Evolutionary conservation across 805 yeast genomes (phyloP).

Genomic region (Nakazawaea laoshanensis): DNA sequence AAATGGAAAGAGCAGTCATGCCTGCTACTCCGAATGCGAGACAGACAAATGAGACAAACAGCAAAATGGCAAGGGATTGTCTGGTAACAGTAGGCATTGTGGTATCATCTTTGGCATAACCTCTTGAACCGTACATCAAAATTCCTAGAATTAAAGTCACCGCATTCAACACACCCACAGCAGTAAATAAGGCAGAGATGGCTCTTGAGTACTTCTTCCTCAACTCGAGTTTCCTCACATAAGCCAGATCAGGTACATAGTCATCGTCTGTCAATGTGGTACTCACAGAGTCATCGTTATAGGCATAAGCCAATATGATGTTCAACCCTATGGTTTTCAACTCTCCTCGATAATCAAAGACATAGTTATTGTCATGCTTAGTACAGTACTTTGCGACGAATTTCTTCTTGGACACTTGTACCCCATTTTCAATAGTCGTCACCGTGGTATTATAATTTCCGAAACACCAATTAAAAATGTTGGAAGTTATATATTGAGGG

Average conservation of each 20-base stretch:
- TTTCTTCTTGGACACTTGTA: not conserved
- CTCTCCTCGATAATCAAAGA: slow-evolving; percentile 37
- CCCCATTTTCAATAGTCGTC: slow-evolving; percentile 6
- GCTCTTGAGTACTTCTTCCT: slow-evolving; percentile 17
- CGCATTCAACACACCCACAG: slow-evolving; percentile 22
- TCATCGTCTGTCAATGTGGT: slow-evolving; percentile 11
- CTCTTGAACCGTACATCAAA: slow-evolving; percentile 28
- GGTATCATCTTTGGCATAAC: slow-evolving; percentile 24
- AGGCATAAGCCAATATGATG: slow-evolving; percentile 41
- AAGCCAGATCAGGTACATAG: slow-evolving; percentile 18
- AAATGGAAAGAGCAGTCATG: slow-evolving; percentile 20
- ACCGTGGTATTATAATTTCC: slow-evolving; percentile 25
- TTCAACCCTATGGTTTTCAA: slow-evolving; percentile 30
- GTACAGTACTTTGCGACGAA: slow-evolving; percentile 14
- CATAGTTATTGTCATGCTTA: slow-evolving; percentile 14
- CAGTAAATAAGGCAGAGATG: slow-evolving; percentile 21
- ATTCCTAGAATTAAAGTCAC: slow-evolving; percentile 21
- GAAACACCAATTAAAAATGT: slow-evolving; percentile 36
- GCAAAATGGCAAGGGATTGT: slow-evolving; percentile 27
- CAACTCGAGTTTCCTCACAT: slow-evolving; percentile 15
- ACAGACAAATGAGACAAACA: slow-evolving; percentile 26
- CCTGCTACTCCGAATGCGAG: slow-evolving; percentile 22
- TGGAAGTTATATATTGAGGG: slow-evolving; percentile 37
- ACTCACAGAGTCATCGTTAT: slow-evolving; percentile 15
- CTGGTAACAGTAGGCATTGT: slow-evolving; percentile 23